Percentiles rank a stretch among this genome's conserved stretches.
phyloP scores from a whole-genome alignment of 331 rosid species.

The Malus hybrid region DNA sequence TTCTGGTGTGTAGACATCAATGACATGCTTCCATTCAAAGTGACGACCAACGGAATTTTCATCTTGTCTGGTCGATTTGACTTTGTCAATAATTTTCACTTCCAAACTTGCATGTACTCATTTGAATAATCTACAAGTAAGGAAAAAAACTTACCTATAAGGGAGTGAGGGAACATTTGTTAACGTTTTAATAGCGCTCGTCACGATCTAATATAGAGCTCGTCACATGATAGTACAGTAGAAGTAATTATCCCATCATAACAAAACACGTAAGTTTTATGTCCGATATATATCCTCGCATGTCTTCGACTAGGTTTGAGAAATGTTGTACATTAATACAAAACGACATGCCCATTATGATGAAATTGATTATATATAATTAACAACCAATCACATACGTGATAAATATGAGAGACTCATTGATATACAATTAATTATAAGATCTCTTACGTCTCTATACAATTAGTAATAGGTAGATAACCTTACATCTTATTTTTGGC shows the following conservation, averaged over 20 bases:
- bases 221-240: background rate
- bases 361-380: too few species aligned
- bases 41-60: slow-evolving; percentile 23
- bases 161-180: background rate
- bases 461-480: background rate
- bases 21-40: slow-evolving; percentile 27
- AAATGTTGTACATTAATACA: background rate
- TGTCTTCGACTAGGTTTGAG: background rate
- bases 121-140: background rate
- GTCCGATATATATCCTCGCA: background rate
- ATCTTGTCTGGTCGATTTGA: background rate
- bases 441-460: too few species aligned
- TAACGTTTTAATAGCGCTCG: too few species aligned
- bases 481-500: background rate
- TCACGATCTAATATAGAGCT: background rate
- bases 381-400: too few species aligned
- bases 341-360: too few species aligned
- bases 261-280: too few species aligned
- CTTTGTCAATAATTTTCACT: background rate
- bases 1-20: background rate
- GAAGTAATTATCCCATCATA: background rate
- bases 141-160: too few species aligned
- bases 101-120: background rate
- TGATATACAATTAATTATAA: background rate
- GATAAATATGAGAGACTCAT: background rate